Conservation (phyloP, 1,284 basidiomycete genomes). For the Tylopilus microsporus region DNA sequence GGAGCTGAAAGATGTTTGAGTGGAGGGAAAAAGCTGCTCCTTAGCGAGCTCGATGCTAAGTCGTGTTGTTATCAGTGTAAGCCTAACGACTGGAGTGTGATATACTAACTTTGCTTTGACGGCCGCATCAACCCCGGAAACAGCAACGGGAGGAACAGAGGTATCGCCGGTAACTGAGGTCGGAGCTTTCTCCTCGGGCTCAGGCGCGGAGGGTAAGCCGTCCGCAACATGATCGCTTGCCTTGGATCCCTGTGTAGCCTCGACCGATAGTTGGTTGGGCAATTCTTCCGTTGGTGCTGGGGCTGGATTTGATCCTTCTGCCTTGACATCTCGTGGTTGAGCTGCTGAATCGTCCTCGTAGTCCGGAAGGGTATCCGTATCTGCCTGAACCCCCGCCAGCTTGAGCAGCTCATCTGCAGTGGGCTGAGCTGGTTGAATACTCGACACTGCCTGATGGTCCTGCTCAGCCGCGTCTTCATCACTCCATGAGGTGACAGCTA, state of each 20-base stretch:
- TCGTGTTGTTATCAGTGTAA: slow-evolving; percentile 5
- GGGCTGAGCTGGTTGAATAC: slow-evolving; percentile 11
- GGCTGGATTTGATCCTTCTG: background rate
- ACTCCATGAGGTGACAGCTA: slow-evolving; percentile 16
- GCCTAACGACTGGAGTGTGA: background rate
- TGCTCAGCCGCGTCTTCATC: slow-evolving; percentile 21
- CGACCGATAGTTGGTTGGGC: background rate
- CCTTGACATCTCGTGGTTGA: slow-evolving; percentile 10
- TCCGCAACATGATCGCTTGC: slow-evolving; percentile 6
- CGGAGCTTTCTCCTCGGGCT: slow-evolving; percentile 1
- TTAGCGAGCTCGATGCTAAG: slow-evolving; percentile 40
- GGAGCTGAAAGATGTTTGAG: slow-evolving; percentile 15
- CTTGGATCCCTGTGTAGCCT: slow-evolving; percentile 1
- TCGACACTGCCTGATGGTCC: slow-evolving; percentile 4
- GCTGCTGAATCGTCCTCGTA: slow-evolving; percentile 48
- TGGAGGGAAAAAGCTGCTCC: slow-evolving; percentile 44
- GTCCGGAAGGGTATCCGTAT: slow-evolving; percentile 43
- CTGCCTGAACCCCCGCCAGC: slow-evolving; percentile 41
- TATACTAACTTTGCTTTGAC: slow-evolving; percentile 26
- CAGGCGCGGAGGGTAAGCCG: background rate
- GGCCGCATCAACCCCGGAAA: slow-evolving; percentile 13
- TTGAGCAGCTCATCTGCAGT: slow-evolving; percentile 45
- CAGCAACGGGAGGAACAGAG: background rate
- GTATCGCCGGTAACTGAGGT: background rate
- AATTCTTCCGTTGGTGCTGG: slow-evolving; percentile 1